A percentile compares a stretch with the other conserved stretches of the same genome.
phyloP scores from a whole-genome alignment of 305 asterid species.

The Solanum chacoense region DNA sequence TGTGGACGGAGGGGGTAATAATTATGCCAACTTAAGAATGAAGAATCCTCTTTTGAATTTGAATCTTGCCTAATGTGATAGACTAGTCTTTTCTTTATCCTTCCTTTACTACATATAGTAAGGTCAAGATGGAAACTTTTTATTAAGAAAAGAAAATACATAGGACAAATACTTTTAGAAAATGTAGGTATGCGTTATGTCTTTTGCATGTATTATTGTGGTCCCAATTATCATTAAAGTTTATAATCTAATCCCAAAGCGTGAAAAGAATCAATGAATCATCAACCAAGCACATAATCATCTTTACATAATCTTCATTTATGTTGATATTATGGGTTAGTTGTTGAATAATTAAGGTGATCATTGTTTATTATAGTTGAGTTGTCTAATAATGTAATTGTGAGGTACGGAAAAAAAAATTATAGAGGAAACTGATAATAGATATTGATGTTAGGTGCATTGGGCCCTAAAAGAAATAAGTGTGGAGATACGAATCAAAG shows the following conservation, averaged over 20 bases:
- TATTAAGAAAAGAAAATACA: not conserved
- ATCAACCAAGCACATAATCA: not conserved
- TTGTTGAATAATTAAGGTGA: not conserved
- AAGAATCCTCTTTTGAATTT: not conserved
- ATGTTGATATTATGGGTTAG: not conserved
- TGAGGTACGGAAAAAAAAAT: not conserved
- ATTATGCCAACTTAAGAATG: not conserved
- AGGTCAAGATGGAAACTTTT: not conserved
- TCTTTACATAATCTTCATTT: not conserved
- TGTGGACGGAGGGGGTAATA: not conserved
- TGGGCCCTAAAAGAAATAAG: not conserved
- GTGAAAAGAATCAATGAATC: not conserved
- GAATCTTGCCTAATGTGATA: not conserved
- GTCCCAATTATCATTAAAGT: not conserved
- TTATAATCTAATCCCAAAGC: not conserved
- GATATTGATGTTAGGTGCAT: not conserved
- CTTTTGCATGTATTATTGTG: not conserved
- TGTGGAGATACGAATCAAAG: not conserved
- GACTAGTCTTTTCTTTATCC: not conserved
- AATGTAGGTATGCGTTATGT: not conserved
- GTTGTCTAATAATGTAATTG: not conserved
- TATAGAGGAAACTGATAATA: not conserved
- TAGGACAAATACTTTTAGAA: not conserved
- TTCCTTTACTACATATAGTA: not conserved
- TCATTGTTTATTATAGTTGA: not conserved